Percentiles rank a stretch among this genome's conserved stretches.
Conservation (phyloP, 345 rosid genomes). For the Rhizophora mangle region DNA sequence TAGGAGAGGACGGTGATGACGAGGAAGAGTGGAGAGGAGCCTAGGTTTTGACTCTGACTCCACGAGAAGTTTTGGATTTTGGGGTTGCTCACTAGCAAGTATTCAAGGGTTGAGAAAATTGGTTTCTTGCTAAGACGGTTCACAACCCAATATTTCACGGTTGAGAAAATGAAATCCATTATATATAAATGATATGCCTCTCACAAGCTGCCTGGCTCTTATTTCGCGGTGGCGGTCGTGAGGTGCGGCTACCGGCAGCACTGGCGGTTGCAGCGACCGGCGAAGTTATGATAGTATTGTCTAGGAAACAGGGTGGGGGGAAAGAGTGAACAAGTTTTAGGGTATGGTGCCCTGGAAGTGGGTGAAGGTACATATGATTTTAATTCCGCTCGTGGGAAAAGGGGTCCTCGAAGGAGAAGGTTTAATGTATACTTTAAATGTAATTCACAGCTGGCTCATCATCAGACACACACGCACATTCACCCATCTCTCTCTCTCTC, state of each 20-base stretch:
- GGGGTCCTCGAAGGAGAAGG: not conserved
- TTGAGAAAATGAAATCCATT: conserved; percentile 14
- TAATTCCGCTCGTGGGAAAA: no score
- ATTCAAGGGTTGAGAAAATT: conserved; percentile 26
- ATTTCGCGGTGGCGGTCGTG: not conserved
- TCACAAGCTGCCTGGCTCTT: no score
- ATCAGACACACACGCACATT: not conserved
- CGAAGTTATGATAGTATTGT: no score
- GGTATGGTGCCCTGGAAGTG: not conserved
- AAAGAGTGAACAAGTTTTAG: not conserved
- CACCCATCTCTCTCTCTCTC: not conserved
- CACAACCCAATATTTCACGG: not conserved
- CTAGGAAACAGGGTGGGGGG: no score
- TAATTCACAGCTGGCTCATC: not conserved
- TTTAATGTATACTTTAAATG: not conserved
- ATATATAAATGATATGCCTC: no score
- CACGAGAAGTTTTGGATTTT: conserved; percentile 49
- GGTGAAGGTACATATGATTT: no score
- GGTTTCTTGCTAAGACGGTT: conserved; percentile 6
- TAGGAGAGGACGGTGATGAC: conserved; percentile 37
- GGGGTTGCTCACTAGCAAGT: conserved; percentile 60
- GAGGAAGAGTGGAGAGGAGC: conserved; percentile 52
- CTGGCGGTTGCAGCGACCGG: no score
- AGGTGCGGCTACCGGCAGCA: not conserved
- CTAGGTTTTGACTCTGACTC: conserved; percentile 47